These are phyloP conservation scores for Ampelomyces quisqualis DNA, from an alignment of 2,329 filamentous ascomycete species.

Conservation along the genomic window DNA sequence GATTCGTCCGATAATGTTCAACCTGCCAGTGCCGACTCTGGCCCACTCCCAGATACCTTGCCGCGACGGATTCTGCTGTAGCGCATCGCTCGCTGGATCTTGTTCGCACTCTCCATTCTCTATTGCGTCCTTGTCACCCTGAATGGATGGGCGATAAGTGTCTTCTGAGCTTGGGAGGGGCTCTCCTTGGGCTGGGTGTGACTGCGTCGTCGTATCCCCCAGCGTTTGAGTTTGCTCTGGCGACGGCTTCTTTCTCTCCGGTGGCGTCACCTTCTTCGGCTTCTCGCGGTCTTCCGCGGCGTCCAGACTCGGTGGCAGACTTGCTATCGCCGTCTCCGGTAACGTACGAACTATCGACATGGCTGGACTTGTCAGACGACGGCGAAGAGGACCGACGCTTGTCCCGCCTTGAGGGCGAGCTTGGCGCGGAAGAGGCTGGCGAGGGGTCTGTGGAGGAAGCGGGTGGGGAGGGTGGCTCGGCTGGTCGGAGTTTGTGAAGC, in stretches of 20 bases:
- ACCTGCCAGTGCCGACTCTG: conserved; percentile 28
- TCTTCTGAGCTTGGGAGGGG: conserved; percentile 40
- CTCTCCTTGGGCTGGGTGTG: conserved; percentile 35
- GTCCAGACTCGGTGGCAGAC: conserved; percentile 28
- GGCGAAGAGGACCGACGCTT: conserved; percentile 37
- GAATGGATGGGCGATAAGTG: conserved; percentile 29
- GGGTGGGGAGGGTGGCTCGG: conserved; percentile 36
- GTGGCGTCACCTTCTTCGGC: conserved; percentile 25
- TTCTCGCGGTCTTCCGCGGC: conserved; percentile 22
- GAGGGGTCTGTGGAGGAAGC: conserved; percentile 27
- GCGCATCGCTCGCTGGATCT: conserved; percentile 1
- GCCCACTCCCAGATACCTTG: conserved; percentile 42
- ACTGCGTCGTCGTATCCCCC: conserved; percentile 13
- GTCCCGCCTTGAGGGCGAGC: conserved; percentile 36
- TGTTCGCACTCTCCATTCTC: conserved; percentile 7
- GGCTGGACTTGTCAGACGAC: conserved; percentile 40
- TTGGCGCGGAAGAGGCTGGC: conserved; percentile 27
- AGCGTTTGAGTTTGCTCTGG: conserved; percentile 7
- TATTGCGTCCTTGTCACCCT: conserved; percentile 12
- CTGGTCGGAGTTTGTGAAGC: conserved; percentile 31
- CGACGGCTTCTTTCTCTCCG: conserved; percentile 20
- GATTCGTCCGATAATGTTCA: conserved; percentile 33
- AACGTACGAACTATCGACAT: conserved; percentile 39
- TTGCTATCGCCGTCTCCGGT: conserved; percentile 34
- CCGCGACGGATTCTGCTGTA: conserved; percentile 22